Evolutionary conservation across 805 yeast genomes (phyloP).

Genomic region (Scheffersomyces lignosus): DNA sequence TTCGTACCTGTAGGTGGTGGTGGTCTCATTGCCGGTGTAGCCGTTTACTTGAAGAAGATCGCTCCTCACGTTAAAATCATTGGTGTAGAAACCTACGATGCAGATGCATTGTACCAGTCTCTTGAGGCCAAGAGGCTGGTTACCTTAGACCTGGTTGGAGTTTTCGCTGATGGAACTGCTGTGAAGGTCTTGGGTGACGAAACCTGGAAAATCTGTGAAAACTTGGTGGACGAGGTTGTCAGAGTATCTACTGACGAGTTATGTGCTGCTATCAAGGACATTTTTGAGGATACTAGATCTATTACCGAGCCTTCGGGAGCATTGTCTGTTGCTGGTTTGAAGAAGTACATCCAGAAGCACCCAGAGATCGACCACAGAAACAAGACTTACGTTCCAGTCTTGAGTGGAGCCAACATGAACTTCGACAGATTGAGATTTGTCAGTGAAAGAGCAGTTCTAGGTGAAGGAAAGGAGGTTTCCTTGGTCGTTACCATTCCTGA

Average conservation of each 20-base stretch:
- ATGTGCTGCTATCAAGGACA: conserved; percentile 94
- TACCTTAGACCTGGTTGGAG: conserved; percentile 73
- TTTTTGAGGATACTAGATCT: conserved; percentile 92
- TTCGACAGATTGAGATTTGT: conserved; percentile 95
- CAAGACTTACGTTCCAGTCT: conserved; percentile 76
- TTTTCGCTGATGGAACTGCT: conserved; percentile 98
- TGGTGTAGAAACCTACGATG: conserved; percentile 95
- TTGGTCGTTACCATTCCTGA: conserved; percentile 90
- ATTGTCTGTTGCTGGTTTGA: conserved; percentile 90
- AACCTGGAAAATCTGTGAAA: conserved; percentile 76
- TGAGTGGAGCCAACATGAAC: conserved; percentile 98
- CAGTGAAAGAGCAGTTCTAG: conserved; percentile 95
- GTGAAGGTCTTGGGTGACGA: conserved; percentile 89
- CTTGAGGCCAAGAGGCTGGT: conserved; percentile 55
- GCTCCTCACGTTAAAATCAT: conserved; percentile 97
- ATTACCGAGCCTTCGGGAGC: conserved; percentile 98
- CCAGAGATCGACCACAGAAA: conserved; percentile 70
- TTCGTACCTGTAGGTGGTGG: conserved; percentile 98
- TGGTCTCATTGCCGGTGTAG: conserved; percentile 90
- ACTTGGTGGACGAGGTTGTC: conserved; percentile 86
- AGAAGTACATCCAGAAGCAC: conserved; percentile 68
- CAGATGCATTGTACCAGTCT: conserved; percentile 86
- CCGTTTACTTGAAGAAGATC: conserved; percentile 84
- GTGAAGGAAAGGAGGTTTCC: conserved; percentile 96
- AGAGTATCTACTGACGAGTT: conserved; percentile 89